Evolutionary conservation across 495 filamentous ascomycete genomes (phyloP).

Genomic region (Penicillium pancosmium): DNA sequence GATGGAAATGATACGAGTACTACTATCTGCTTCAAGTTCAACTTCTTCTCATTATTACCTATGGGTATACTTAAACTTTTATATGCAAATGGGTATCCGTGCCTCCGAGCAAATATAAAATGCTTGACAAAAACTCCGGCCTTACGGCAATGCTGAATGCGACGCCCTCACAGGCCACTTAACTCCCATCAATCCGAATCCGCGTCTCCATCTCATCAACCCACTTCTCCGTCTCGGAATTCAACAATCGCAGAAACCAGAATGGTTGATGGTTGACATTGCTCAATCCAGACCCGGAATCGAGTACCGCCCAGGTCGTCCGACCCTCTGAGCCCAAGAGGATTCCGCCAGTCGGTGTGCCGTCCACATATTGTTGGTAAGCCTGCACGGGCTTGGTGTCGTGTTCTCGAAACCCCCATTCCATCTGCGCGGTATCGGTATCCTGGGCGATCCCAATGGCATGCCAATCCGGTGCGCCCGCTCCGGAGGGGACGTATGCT

Average conservation of each 20-base stretch:
- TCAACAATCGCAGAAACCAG: constrained; percentile 15
- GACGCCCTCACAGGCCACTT: neutral
- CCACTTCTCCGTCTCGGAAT: neutral
- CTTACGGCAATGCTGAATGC: neutral
- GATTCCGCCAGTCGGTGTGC: neutral
- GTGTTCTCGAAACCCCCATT: constrained; percentile 16
- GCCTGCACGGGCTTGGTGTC: constrained; percentile 6
- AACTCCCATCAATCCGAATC: constrained; percentile 19
- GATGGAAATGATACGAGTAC: no score
- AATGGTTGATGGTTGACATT: constrained; percentile 11
- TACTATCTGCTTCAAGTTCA: no score
- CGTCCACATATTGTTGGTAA: constrained; percentile 10
- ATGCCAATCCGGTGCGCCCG: constrained; percentile 20
- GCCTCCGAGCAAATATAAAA: no score
- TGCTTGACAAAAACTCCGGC: no score
- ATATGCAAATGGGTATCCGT: neutral
- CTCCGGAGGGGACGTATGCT: constrained; percentile 18
- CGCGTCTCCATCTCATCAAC: constrained; percentile 9
- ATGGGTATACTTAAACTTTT: neutral
- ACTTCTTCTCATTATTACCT: no score
- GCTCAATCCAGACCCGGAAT: constrained; percentile 15
- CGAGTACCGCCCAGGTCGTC: constrained; percentile 13
- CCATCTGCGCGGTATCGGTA: constrained; percentile 13
- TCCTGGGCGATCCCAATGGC: constrained; percentile 15
- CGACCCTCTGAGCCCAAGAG: constrained; percentile 16